Percentiles rank a stretch among this genome's conserved stretches.
These are phyloP conservation scores for Elsinoe arachidis DNA, from an alignment of 2,329 filamentous ascomycete species.

Conservation along the genomic window DNA sequence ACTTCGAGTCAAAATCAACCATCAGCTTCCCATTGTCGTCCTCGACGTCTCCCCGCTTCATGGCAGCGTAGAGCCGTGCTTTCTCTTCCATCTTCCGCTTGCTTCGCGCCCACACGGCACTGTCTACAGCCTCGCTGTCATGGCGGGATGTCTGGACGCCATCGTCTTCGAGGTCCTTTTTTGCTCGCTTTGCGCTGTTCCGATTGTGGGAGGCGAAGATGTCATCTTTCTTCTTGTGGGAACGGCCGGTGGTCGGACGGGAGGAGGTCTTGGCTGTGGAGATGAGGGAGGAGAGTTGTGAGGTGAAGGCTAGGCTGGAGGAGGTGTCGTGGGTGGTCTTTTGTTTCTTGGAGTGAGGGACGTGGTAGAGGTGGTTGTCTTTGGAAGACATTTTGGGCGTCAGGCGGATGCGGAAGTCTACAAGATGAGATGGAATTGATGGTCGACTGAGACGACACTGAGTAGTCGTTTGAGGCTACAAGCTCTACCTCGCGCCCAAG, in stretches of 20 bases:
- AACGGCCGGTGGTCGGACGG: conserved; percentile 39
- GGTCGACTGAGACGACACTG: no score
- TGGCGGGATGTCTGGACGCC: conserved; percentile 54
- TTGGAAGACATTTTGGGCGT: conserved; percentile 24
- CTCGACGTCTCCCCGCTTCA: conserved; percentile 76
- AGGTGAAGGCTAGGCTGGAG: conserved; percentile 73
- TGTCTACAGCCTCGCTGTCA: conserved; percentile 55
- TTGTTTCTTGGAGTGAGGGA: conserved; percentile 57
- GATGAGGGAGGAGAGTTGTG: conserved; percentile 76
- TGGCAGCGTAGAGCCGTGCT: conserved; percentile 73
- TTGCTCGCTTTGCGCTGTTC: conserved; percentile 53
- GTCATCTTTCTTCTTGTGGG: conserved; percentile 54
- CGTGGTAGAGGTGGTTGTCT: conserved; percentile 69
- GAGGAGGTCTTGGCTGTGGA: conserved; percentile 34
- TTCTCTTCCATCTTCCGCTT: conserved; percentile 84
- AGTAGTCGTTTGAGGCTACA: no score
- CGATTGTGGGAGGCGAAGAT: conserved; percentile 62
- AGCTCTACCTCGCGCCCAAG: no score
- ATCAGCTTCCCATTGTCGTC: conserved; percentile 56
- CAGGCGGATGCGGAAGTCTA: no score
- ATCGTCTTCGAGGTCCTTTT: conserved; percentile 48
- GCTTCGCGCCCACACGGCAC: conserved; percentile 53
- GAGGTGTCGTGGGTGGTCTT: conserved; percentile 54
- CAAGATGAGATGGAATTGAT: no score
- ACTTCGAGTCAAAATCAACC: conserved; percentile 94